Evolutionary conservation across 2,329 filamentous ascomycete species (phyloP).

Genomic region (Pseudogymnoascus verrucosus): DNA sequence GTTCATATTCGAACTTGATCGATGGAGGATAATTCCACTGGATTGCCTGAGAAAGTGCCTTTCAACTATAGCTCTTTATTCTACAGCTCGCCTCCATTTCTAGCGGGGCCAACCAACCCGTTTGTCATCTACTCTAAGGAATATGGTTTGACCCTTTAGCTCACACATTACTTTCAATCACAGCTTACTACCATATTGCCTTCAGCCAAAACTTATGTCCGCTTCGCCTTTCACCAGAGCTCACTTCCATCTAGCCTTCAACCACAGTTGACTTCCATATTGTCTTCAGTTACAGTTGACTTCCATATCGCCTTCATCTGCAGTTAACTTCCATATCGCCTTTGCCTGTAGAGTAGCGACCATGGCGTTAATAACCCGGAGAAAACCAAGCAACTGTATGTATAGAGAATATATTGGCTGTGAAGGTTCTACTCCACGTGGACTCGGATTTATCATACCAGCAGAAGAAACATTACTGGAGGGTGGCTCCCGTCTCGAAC

Average conservation of each 20-base stretch:
- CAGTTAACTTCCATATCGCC: background rate
- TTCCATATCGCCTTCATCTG: background rate
- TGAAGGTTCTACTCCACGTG: background rate
- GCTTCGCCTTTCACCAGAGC: background rate
- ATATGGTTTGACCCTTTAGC: background rate
- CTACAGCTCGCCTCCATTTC: background rate
- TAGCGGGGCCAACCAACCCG: background rate
- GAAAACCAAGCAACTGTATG: background rate
- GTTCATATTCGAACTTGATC: background rate
- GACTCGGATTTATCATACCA: background rate
- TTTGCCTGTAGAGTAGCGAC: background rate
- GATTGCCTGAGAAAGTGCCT: background rate
- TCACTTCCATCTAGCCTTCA: background rate
- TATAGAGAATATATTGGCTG: background rate
- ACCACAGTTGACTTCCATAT: background rate
- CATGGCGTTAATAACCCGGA: background rate
- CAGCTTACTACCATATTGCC: background rate
- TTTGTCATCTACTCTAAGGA: background rate
- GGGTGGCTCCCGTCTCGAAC: background rate
- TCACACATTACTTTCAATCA: background rate
- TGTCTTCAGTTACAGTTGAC: background rate
- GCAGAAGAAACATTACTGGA: background rate
- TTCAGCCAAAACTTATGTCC: background rate
- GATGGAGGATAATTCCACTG: background rate
- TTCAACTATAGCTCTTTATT: background rate